Base-by-base conservation (phyloP, 495 filamentous ascomycete genomes). In the Aspergillus coremiiformis region DNA sequence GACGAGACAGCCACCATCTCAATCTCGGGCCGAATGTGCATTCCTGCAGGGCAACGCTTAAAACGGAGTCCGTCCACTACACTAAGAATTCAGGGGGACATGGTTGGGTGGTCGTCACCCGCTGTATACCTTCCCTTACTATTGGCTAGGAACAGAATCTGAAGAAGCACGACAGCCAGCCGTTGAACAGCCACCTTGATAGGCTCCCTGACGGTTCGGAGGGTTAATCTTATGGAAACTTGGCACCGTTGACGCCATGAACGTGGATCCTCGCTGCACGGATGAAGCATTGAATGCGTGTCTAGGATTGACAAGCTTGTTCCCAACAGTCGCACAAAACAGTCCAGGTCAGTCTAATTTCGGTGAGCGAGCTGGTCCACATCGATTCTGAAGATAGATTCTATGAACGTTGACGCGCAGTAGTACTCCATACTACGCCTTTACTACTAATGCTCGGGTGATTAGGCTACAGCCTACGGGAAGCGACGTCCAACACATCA, bases 11-110 rank as follows among this genome's bases (percentile, higher is more conserved):
- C 46, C 50, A 48, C n/a, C n/a, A 55, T 21, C 55, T 43, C 44
- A 55, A 45, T 53, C 49, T 61, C 55, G 59, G 59, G 46, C 52
- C 55, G 55, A 58, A 53, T 52, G 49, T 47, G 47, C 54, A 52
- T 51, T 32, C 29, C 51, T 54, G 56, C 55, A 57, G 42, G 55
- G 50, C 50, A 58, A 47, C 44, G 43, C 19, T 45, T 33, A 39
- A 46, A 17, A 15, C 33, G 19, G 7, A 17, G 21, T 20, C 48
- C 37, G 48, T 51, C 48, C 48, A 51, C 48, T 30, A 29, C 20
- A 21, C 35, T 30, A 41, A 30, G 17, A 29, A 49, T 14, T 37
- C 17, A 42, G 26, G 39, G n/a, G 26, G 17, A 21, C n/a, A n/a
- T 9, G 11, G 3, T 35, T 30, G 12, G 14, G 37, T 41, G 37